Conservation (phyloP, 192 early-diverging fungal species). For the Backusella liffmaniae region DNA sequence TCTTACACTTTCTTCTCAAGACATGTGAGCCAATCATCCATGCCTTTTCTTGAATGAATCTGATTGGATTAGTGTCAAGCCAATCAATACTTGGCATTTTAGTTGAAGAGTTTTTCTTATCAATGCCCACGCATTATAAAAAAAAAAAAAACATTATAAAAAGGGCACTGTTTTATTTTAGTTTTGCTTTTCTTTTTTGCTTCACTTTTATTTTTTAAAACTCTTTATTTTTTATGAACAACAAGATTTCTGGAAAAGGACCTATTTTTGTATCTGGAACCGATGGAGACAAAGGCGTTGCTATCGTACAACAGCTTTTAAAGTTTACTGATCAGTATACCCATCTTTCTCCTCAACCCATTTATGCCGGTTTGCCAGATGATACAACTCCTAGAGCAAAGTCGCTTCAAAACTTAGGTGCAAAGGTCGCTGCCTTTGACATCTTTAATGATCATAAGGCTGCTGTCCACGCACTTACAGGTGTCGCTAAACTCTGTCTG, state of each 20-base stretch:
- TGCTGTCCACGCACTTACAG: conserved; percentile 28
- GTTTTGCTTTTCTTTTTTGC: neutral
- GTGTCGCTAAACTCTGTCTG: conserved; percentile 34
- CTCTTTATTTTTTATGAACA: neutral
- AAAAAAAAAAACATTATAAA: neutral
- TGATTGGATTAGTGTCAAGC: neutral
- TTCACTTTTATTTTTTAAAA: neutral
- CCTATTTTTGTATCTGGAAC: conserved; percentile 41
- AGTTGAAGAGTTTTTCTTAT: neutral
- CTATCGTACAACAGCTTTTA: conserved; percentile 35
- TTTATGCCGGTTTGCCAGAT: conserved; percentile 35
- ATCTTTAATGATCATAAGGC: conserved; percentile 18
- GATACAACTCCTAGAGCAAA: conserved; percentile 26
- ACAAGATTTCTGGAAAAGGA: conserved; percentile 26
- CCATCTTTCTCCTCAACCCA: conserved; percentile 25
- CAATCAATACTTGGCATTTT: neutral
- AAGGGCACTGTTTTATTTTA: neutral
- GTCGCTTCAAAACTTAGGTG: conserved; percentile 23
- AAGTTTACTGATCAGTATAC: conserved; percentile 25
- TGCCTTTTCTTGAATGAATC: neutral
- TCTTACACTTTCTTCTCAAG: neutral
- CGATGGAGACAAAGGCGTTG: conserved; percentile 39
- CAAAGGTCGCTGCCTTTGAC: conserved; percentile 30
- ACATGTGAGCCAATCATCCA: conserved; percentile 2
- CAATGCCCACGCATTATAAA: neutral